Percentiles rank a stretch among this genome's conserved stretches.
Conservation (phyloP, 2,329 filamentous ascomycete species). For the Fusarium pilosicola region DNA sequence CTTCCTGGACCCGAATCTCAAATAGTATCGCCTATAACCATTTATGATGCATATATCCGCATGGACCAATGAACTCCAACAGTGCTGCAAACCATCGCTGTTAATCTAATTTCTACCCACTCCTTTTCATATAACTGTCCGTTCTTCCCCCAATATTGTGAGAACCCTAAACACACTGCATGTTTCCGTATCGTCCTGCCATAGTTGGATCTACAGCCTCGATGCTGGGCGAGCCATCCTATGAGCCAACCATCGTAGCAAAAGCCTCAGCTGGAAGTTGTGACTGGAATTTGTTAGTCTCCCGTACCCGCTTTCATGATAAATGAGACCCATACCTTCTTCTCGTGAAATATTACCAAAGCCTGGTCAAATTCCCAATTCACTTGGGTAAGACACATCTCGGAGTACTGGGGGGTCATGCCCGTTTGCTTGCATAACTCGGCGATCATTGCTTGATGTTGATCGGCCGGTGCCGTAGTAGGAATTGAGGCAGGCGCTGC, state of each 20-base stretch:
- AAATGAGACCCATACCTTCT: conserved; percentile 66
- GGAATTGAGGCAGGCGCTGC: conserved; percentile 42
- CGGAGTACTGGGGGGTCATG: conserved; percentile 82
- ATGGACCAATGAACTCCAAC: conserved; percentile 39
- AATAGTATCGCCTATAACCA: background rate
- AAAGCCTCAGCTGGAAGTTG: conserved; percentile 63
- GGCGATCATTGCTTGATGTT: conserved; percentile 75
- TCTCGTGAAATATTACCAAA: conserved; percentile 76
- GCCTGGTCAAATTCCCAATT: conserved; percentile 84
- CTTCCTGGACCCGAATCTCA: conserved; percentile 2
- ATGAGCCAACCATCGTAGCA: conserved; percentile 25
- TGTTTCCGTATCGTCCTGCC: background rate
- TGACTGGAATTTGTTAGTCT: conserved; percentile 46
- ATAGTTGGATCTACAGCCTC: background rate
- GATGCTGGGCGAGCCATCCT: conserved; percentile 13
- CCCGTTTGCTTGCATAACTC: conserved; percentile 81
- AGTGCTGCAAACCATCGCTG: conserved; percentile 33
- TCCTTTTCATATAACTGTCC: background rate
- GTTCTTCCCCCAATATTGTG: background rate
- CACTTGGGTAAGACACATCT: conserved; percentile 82
- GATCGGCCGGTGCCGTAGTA: conserved; percentile 46
- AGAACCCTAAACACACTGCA: conserved; percentile 2
- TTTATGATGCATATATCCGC: conserved; percentile 26
- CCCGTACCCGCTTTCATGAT: background rate
- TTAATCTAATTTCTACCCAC: conserved; percentile 5